phyloP scores from a whole-genome alignment of 306 rosid genomes.

The Prunus armeniaca region DNA sequence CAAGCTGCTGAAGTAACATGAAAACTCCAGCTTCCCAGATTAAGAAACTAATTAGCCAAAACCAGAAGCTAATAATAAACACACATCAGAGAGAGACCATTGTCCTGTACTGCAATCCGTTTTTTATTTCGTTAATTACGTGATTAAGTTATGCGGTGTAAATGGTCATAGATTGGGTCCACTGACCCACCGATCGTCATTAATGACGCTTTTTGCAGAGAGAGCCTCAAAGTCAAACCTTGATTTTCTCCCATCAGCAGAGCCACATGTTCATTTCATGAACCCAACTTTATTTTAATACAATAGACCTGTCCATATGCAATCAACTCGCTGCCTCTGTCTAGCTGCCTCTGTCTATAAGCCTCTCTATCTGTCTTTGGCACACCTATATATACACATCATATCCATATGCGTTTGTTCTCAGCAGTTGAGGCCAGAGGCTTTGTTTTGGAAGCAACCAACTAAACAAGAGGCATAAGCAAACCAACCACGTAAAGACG shows the following conservation, averaged over 20 bases:
- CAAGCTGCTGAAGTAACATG: too few species aligned
- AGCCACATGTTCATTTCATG: not conserved
- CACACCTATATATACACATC: constrained; percentile 1
- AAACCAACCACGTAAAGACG: not conserved
- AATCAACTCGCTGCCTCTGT: not conserved
- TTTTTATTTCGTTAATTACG: too few species aligned
- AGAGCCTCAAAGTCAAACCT: not conserved
- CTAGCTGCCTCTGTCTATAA: not conserved
- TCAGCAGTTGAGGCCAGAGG: not conserved
- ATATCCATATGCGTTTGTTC: not conserved
- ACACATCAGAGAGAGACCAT: too few species aligned
- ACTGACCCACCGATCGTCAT: constrained; percentile 1
- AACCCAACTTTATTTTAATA: not conserved
- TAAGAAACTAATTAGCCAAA: too few species aligned
- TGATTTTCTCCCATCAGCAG: not conserved
- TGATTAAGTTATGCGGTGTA: too few species aligned
- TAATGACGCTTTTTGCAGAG: not conserved
- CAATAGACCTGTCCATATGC: not conserved
- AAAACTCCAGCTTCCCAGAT: too few species aligned
- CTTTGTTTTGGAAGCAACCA: not conserved
- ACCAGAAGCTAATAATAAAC: too few species aligned
- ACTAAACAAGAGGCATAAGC: not conserved
- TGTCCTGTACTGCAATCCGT: too few species aligned
- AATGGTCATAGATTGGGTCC: not conserved
- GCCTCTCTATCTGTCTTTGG: not conserved